Conservation (phyloP, 2,329 filamentous ascomycete species). For the Cryphonectria radicalis region DNA sequence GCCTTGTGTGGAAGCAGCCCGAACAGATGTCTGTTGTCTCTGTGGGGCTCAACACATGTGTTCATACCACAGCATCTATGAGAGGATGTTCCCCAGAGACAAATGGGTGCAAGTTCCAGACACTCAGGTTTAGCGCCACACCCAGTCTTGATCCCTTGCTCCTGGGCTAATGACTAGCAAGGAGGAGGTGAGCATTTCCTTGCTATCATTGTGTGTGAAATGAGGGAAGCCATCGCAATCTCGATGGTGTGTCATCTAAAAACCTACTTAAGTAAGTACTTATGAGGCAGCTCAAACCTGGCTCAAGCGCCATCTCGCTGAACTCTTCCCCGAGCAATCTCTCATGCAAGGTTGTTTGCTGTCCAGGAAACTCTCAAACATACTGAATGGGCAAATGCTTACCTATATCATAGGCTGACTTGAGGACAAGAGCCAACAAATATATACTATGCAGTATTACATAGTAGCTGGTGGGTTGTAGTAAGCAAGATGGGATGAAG, state of each 20-base stretch:
- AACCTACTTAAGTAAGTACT: neutral
- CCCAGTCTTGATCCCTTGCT: neutral
- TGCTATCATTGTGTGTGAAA: neutral
- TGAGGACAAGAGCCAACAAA: neutral
- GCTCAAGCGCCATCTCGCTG: neutral
- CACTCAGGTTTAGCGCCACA: neutral
- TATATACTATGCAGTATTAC: neutral
- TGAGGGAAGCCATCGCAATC: slow-evolving; percentile 8
- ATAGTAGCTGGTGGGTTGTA: neutral
- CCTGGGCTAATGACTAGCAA: neutral
- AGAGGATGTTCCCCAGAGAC: neutral
- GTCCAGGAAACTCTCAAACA: neutral
- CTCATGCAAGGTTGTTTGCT: neutral
- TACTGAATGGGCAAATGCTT: neutral
- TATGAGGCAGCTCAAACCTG: neutral
- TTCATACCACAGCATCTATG: neutral
- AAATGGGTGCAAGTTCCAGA: neutral
- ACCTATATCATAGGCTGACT: neutral
- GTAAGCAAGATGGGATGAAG: neutral
- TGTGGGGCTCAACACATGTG: neutral
- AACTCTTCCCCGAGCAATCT: neutral
- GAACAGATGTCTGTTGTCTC: neutral
- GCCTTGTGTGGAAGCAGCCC: neutral
- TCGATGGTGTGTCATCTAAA: slow-evolving; percentile 12
- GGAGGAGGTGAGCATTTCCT: neutral